Evolutionary conservation across 2,329 filamentous ascomycete genomes (phyloP), one percentile per base, ranked within the genome.

Genomic region (Botrytis pseudocinerea): DNA sequence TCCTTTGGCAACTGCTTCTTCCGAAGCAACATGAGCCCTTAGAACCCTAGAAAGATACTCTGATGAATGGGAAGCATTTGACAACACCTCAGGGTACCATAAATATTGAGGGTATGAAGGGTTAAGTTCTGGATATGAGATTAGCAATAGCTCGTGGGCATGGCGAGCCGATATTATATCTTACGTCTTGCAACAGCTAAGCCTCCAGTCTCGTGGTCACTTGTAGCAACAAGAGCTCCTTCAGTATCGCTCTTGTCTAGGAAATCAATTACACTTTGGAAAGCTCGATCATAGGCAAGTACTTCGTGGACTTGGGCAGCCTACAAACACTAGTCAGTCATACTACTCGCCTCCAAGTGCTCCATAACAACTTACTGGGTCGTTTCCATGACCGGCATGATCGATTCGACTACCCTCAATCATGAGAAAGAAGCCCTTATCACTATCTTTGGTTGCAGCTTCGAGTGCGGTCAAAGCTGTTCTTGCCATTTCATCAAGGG

Each of bases 361-460:
- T 57, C 9, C 3, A 57, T 57, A 25, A n/a, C 6, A 57, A 69
- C 70, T 57, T 61, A 72, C 93, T 0, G 93, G 93, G 78, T 96
- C 93, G 78, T 96, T 96, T 76, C 88, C 89, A 80, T 96, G 93
- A 10, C 94, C 96, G 6, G 96, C 95, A 81, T 99, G 96, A 80
- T 99, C 96, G 78, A 99, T 98, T 60, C 96, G 88, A 78, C 93
- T 97, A 7, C 95, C 96, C 83, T 99, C 96, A 75, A 99, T 97
- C 95, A 99, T 97, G 78, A 99, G 86, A 83, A 99, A 99, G 86
- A 98, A 99, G 7, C 96, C 96, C 82, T 97, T 90, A 60, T 98
- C 94, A 75, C 89, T 94, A 80, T 95, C 86, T 79, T 89, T 86
- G 0, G 96, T 98, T 0, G 95, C 96, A 74, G 90, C 90, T 75